These are phyloP conservation scores for Suillus discolor DNA, from an alignment of 768 basidiomycete genomes.

Conservation along the genomic window DNA sequence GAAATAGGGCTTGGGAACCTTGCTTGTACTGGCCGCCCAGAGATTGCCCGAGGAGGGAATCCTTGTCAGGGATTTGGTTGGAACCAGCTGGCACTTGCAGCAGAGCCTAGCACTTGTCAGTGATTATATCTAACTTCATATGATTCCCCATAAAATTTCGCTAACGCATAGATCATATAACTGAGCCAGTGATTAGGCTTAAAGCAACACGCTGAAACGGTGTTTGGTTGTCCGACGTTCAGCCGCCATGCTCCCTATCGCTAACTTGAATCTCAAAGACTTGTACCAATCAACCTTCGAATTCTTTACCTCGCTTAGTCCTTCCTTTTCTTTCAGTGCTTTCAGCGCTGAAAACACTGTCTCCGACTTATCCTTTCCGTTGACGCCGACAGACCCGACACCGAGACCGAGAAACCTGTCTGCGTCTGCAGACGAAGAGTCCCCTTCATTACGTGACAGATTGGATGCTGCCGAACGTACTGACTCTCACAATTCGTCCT, in stretches of 20 bases:
- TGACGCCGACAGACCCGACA: constrained; percentile 34
- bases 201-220: constrained; percentile 10
- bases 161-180: constrained; percentile 15
- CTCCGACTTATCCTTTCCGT: constrained; percentile 28
- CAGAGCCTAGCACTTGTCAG: neutral
- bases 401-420: constrained; percentile 24
- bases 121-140: constrained; percentile 6
- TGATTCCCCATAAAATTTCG: constrained; percentile 12
- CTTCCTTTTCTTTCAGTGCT: constrained; percentile 33
- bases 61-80: neutral
- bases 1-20: constrained; percentile 7
- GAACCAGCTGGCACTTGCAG: neutral
- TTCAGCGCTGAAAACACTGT: constrained; percentile 30
- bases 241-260: constrained; percentile 45
- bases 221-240: constrained; percentile 39
- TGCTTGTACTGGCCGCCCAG: neutral
- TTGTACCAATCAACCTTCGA: constrained; percentile 60
- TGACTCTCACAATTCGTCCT: constrained; percentile 32
- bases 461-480: constrained; percentile 37
- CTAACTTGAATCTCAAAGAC: constrained; percentile 48
- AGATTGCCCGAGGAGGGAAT: constrained; percentile 5
- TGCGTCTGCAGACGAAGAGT: constrained; percentile 46
- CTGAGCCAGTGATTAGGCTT: constrained; percentile 37
- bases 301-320: constrained; percentile 53
- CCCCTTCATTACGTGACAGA: constrained; percentile 48